Evolutionary conservation across 331 rosid genomes (phyloP).

Genomic region (Erythrophleum ivorense): DNA sequence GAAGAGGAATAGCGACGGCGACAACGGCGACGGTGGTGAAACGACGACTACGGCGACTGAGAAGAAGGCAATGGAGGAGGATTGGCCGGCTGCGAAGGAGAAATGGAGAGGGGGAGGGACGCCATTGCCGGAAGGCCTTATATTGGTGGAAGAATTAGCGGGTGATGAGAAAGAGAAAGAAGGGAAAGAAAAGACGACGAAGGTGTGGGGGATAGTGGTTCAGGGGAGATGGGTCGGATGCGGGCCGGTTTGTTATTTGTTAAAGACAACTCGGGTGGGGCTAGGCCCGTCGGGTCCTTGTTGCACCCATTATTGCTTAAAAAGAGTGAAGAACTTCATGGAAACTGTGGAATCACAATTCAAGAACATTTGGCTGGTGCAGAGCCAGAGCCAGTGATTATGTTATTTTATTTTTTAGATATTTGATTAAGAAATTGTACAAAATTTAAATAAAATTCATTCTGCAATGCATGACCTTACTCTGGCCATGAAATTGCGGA

Average conservation of each 20-base stretch:
- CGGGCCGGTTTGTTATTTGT: slow-evolving; percentile 73
- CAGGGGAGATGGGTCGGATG: slow-evolving; percentile 74
- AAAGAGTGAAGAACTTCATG: slow-evolving; percentile 58
- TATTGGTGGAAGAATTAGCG: slow-evolving; percentile 71
- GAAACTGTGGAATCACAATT: slow-evolving; percentile 78
- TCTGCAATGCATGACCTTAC: too few relatives aligned
- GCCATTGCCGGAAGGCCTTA: slow-evolving; percentile 75
- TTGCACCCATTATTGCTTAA: slow-evolving; percentile 76
- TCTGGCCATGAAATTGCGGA: neutral
- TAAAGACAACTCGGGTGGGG: slow-evolving; percentile 65
- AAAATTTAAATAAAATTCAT: slow-evolving; percentile 2
- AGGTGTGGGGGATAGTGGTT: slow-evolving; percentile 84
- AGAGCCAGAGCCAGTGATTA: slow-evolving; percentile 46
- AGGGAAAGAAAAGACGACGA: slow-evolving; percentile 51
- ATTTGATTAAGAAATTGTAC: slow-evolving; percentile 2
- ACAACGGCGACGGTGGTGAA: neutral
- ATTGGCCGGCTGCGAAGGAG: slow-evolving; percentile 60
- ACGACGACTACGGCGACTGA: slow-evolving; percentile 44
- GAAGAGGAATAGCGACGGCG: slow-evolving; percentile 2
- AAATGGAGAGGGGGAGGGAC: slow-evolving; percentile 64
- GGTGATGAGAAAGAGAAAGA: slow-evolving; percentile 38
- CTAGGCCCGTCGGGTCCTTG: slow-evolving; percentile 45
- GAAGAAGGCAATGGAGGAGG: slow-evolving; percentile 58
- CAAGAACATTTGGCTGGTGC: slow-evolving; percentile 72
- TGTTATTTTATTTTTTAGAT: neutral